Percentiles rank a stretch among this genome's conserved stretches.
Conservation (phyloP, 352 stramenopile genomes). For the Phytophthora chlamydospora region DNA sequence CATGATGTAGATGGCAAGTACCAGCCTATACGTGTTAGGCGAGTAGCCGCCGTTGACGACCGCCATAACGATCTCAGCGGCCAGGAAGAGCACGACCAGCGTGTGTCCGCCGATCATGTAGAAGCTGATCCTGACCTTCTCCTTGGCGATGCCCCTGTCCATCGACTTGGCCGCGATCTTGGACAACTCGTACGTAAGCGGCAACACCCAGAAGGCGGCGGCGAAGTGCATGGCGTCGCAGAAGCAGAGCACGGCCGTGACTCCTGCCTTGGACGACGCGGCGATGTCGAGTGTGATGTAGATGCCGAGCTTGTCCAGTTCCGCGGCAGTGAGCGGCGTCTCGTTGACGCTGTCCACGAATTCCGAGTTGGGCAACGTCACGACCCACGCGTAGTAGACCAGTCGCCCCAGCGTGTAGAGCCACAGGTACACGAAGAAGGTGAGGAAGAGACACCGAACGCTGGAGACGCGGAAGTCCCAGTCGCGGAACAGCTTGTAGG, state of each 20-base stretch:
- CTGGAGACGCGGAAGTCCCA: slow-evolving; percentile 48
- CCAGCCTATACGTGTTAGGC: slow-evolving; percentile 16
- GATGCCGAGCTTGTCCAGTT: slow-evolving; percentile 45
- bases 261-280: slow-evolving; percentile 15
- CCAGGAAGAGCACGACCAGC: slow-evolving; percentile 21
- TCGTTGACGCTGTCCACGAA: slow-evolving; percentile 28
- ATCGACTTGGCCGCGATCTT: slow-evolving; percentile 49
- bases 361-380: slow-evolving; percentile 19
- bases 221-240: slow-evolving; percentile 45
- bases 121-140: slow-evolving; percentile 32
- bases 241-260: slow-evolving; percentile 34
- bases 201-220: slow-evolving; percentile 43
- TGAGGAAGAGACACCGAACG: slow-evolving; percentile 43
- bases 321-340: slow-evolving; percentile 9
- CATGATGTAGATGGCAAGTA: slow-evolving; percentile 41
- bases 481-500: slow-evolving; percentile 36
- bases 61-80: slow-evolving; percentile 17
- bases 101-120: slow-evolving; percentile 30
- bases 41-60: slow-evolving; percentile 35
- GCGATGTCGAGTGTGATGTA: slow-evolving; percentile 31
- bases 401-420: slow-evolving; percentile 26
- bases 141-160: slow-evolving; percentile 47
- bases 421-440: slow-evolving; percentile 48
- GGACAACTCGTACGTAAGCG: slow-evolving; percentile 51
- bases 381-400: slow-evolving; percentile 26